Percentiles rank a stretch among this genome's conserved stretches.
These are phyloP conservation scores for Ophiocordyceps camponoti-floridani DNA, from an alignment of 2,329 filamentous ascomycete species.

Conservation along the genomic window DNA sequence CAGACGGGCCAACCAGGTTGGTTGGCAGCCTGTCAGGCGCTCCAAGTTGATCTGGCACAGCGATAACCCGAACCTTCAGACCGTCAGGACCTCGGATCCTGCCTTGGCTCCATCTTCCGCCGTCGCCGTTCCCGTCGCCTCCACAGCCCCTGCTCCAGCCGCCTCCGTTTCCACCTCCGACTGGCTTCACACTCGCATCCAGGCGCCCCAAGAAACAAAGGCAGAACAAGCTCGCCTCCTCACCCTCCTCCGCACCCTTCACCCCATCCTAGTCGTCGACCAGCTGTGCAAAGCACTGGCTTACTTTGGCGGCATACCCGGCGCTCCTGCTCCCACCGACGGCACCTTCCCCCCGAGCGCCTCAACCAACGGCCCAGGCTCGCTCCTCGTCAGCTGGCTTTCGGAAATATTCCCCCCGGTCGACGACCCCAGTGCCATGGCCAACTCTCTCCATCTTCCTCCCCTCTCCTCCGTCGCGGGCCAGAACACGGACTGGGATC, in stretches of 20 bases:
- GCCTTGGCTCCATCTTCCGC: not conserved
- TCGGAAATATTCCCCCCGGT: conserved; percentile 41
- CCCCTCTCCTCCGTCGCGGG: conserved; percentile 1
- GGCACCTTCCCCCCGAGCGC: conserved; percentile 37
- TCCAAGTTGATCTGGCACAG: conserved; percentile 17
- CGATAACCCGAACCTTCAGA: not conserved
- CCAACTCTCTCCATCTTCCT: not conserved
- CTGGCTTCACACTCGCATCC: not conserved
- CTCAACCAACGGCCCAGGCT: conserved; percentile 36
- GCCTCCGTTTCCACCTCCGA: not conserved
- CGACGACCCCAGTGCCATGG: conserved; percentile 5
- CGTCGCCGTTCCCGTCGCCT: not conserved
- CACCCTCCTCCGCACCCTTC: conserved; percentile 34
- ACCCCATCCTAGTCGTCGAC: conserved; percentile 38
- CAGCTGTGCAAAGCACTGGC: conserved; percentile 43
- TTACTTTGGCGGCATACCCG: conserved; percentile 45
- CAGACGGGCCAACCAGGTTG: conserved; percentile 32
- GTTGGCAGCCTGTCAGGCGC: conserved; percentile 31
- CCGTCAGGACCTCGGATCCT: not conserved
- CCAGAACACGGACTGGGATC: not conserved
- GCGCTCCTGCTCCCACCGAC: conserved; percentile 30
- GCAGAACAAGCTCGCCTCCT: conserved; percentile 41
- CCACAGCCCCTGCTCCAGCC: not conserved
- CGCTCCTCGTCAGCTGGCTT: conserved; percentile 42
- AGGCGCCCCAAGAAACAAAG: conserved; percentile 29